These are phyloP conservation scores for Ochromonas danica DNA, from an alignment of 108 stramenopile species.

Conservation along the genomic window DNA sequence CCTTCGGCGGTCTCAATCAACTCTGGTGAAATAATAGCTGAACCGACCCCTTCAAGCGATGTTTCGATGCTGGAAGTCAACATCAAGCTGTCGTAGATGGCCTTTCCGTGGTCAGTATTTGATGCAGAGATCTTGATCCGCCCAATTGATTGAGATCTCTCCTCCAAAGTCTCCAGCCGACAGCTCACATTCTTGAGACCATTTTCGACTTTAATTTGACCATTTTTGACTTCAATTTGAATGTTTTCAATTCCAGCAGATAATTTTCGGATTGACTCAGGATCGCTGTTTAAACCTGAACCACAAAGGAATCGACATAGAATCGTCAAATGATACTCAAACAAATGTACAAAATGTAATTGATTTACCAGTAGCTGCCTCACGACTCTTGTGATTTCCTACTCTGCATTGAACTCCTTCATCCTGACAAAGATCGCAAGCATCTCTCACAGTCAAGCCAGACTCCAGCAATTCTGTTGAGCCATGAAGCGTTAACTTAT, in stretches of 20 bases:
- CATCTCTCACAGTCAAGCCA: slow-evolving; percentile 1
- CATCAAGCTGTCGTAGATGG: slow-evolving; percentile 19
- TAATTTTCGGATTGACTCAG: neutral
- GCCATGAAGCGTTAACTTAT: no score
- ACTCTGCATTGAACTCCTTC: slow-evolving; percentile 15
- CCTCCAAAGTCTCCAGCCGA: neutral
- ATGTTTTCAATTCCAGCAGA: neutral
- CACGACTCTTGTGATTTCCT: slow-evolving; percentile 15
- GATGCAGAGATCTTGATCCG: slow-evolving; percentile 4
- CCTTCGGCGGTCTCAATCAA: slow-evolving; percentile 3
- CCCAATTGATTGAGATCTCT: neutral
- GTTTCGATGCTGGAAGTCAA: neutral
- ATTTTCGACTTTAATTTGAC: neutral
- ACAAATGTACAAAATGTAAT: neutral
- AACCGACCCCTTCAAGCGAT: slow-evolving; percentile 4
- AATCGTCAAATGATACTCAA: no score
- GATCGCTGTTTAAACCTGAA: neutral
- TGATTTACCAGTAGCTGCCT: neutral
- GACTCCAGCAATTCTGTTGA: neutral
- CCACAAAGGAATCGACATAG: neutral
- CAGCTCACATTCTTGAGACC: neutral
- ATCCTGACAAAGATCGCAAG: slow-evolving; percentile 15
- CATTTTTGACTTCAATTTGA: neutral
- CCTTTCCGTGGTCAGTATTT: slow-evolving; percentile 27
- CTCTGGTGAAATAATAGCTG: neutral